These are phyloP conservation scores for Exophiala oligosperma DNA, from an alignment of 2,329 filamentous ascomycete species.

Conservation along the genomic window DNA sequence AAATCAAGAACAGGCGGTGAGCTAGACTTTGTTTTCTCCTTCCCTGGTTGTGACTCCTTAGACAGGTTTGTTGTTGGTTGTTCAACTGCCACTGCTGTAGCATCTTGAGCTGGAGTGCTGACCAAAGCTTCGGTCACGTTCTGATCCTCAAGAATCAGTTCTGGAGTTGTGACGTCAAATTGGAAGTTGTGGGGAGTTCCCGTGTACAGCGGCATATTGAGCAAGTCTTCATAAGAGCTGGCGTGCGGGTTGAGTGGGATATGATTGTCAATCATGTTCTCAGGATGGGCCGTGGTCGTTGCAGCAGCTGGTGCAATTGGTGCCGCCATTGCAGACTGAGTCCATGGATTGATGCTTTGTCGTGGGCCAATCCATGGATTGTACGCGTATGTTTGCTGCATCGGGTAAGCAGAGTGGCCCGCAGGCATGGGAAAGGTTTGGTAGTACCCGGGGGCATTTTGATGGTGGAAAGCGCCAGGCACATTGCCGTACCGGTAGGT, in stretches of 20 bases:
- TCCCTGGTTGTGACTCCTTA: no score
- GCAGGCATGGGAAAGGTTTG: neutral
- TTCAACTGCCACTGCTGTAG: neutral
- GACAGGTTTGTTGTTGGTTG: neutral
- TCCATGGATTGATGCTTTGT: constrained; percentile 9
- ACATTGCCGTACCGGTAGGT: neutral
- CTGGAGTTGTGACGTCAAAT: neutral
- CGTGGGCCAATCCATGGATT: neutral
- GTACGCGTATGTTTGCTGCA: neutral
- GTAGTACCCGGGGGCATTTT: neutral
- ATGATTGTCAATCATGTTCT: neutral
- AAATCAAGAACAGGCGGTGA: no score
- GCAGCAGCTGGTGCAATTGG: neutral
- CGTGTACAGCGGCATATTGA: constrained; percentile 19
- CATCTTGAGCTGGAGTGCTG: neutral
- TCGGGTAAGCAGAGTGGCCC: neutral
- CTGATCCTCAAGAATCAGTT: neutral
- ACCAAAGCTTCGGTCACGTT: neutral
- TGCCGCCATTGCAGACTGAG: neutral
- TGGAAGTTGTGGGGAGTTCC: constrained; percentile 1
- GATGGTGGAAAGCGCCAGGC: neutral
- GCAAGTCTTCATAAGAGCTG: constrained; percentile 20
- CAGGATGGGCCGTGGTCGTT: neutral
- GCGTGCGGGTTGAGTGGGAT: constrained; percentile 17
- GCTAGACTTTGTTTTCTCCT: no score